A percentile compares a stretch with the other conserved stretches of the same genome.
Evolutionary conservation across 495 filamentous ascomycete genomes (phyloP).

Genomic region (Neurospora intermedia): DNA sequence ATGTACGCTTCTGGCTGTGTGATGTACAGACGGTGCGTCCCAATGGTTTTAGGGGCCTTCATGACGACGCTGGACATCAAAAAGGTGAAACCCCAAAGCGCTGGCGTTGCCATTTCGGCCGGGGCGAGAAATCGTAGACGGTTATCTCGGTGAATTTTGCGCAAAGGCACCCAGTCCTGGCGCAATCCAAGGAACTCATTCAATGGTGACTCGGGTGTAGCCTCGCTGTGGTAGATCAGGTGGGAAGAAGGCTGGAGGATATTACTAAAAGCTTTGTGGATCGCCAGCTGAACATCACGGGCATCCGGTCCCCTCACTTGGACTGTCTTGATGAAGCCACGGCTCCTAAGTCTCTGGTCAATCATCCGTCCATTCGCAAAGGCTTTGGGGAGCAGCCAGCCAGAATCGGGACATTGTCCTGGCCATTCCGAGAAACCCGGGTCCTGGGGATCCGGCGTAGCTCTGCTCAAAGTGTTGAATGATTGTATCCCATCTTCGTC

Average conservation of each 20-base stretch:
- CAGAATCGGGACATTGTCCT: slow-evolving; percentile 29
- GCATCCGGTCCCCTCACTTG: slow-evolving; percentile 46
- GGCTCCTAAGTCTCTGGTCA: slow-evolving; percentile 52
- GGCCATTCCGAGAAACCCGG: slow-evolving; percentile 36
- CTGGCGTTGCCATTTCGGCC: slow-evolving; percentile 55
- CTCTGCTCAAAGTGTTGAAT: slow-evolving; percentile 32
- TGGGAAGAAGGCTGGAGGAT: slow-evolving; percentile 30
- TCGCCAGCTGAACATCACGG: slow-evolving; percentile 47
- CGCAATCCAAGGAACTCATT: slow-evolving; percentile 39
- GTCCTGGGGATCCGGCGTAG: slow-evolving; percentile 31
- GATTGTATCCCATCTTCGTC: slow-evolving; percentile 49
- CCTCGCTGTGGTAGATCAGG: slow-evolving; percentile 8
- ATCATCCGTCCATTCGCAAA: slow-evolving; percentile 43
- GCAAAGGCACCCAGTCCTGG: slow-evolving; percentile 53
- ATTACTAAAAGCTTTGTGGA: slow-evolving; percentile 46
- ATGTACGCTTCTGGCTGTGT: slow-evolving; percentile 56
- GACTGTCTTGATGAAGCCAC: slow-evolving; percentile 53
- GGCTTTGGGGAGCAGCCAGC: slow-evolving; percentile 48
- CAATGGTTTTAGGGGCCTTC: slow-evolving; percentile 34
- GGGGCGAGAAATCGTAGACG: slow-evolving; percentile 52
- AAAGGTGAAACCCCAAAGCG: slow-evolving; percentile 57
- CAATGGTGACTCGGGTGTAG: slow-evolving; percentile 19
- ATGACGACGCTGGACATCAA: slow-evolving; percentile 52
- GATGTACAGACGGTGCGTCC: slow-evolving; percentile 50
- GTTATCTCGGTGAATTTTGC: slow-evolving; percentile 59